These are phyloP conservation scores for Microstegium vimineum DNA, from an alignment of 176 grass and related monocot genomes.

Conservation along the genomic window DNA sequence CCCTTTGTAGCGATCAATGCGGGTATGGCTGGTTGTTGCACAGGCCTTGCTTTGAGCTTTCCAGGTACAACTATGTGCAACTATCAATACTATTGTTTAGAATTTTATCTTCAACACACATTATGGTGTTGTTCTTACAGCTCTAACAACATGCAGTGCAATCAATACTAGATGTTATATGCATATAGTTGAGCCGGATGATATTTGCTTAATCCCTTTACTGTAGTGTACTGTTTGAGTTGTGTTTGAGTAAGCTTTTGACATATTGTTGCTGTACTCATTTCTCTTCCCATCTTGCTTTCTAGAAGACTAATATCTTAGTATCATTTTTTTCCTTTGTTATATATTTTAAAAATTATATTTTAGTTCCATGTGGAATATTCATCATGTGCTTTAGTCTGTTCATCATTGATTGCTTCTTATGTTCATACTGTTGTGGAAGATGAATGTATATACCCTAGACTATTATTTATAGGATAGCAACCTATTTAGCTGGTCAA, in stretches of 20 bases:
- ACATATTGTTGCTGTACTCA: neutral
- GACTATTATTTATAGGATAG: no score
- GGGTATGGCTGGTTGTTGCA: slow-evolving; percentile 81
- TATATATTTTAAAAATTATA: no score
- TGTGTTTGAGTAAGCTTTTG: neutral
- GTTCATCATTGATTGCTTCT: no score
- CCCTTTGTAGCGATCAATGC: slow-evolving; percentile 67
- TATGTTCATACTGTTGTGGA: no score
- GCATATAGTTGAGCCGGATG: neutral
- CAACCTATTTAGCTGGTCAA: no score
- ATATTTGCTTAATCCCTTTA: neutral
- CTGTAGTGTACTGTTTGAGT: neutral
- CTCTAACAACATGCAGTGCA: neutral
- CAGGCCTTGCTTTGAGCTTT: slow-evolving; percentile 91
- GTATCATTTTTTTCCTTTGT: neutral
- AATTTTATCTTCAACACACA: neutral
- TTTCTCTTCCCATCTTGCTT: neutral
- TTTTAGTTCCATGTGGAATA: no score
- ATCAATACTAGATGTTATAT: neutral
- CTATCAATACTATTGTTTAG: neutral
- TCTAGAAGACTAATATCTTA: neutral
- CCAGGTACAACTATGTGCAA: slow-evolving; percentile 55
- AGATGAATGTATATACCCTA: no score
- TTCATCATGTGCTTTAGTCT: no score
- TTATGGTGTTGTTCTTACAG: neutral